These are phyloP conservation scores for Extremus antarcticus DNA, from an alignment of 495 filamentous ascomycete species.

Conservation along the genomic window DNA sequence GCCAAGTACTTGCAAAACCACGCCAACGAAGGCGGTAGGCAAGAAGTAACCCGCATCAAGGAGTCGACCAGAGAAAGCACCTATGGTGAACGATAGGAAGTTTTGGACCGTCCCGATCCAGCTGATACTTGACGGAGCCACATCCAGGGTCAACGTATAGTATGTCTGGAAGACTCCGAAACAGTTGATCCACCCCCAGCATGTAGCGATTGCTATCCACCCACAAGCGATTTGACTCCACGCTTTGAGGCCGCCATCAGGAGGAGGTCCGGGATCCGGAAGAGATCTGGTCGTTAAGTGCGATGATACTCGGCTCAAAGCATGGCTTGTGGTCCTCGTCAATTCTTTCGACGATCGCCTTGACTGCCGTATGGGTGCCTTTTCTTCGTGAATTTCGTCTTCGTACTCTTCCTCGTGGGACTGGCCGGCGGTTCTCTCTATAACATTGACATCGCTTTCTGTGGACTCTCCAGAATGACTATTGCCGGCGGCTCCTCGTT, in stretches of 20 bases:
- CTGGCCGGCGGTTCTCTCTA: neutral
- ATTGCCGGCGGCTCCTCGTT: neutral
- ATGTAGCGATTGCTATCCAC: slow-evolving; percentile 58
- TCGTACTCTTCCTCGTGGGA: neutral
- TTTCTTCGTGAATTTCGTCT: neutral
- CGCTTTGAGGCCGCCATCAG: slow-evolving; percentile 51
- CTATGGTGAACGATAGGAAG: slow-evolving; percentile 43
- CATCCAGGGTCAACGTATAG: slow-evolving; percentile 43
- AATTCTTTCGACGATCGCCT: slow-evolving; percentile 2
- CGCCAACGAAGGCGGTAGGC: slow-evolving; percentile 41
- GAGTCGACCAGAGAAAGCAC: slow-evolving; percentile 29
- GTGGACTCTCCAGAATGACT: neutral
- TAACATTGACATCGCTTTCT: neutral
- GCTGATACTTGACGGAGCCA: slow-evolving; percentile 38
- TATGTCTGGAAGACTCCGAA: slow-evolving; percentile 75
- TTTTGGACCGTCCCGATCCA: slow-evolving; percentile 50
- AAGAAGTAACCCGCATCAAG: slow-evolving; percentile 19
- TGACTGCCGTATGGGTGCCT: neutral
- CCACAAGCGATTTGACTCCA: slow-evolving; percentile 58
- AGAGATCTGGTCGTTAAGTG: slow-evolving; percentile 13
- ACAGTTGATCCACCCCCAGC: slow-evolving; percentile 66
- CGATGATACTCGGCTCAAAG: slow-evolving; percentile 1
- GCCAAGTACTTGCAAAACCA: slow-evolving; percentile 49
- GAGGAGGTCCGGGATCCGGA: slow-evolving; percentile 45
- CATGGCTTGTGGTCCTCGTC: slow-evolving; percentile 13